These are phyloP conservation scores for Mucor velutinosus DNA, from an alignment of 371 early-diverging fungal genomes.

Conservation along the genomic window DNA sequence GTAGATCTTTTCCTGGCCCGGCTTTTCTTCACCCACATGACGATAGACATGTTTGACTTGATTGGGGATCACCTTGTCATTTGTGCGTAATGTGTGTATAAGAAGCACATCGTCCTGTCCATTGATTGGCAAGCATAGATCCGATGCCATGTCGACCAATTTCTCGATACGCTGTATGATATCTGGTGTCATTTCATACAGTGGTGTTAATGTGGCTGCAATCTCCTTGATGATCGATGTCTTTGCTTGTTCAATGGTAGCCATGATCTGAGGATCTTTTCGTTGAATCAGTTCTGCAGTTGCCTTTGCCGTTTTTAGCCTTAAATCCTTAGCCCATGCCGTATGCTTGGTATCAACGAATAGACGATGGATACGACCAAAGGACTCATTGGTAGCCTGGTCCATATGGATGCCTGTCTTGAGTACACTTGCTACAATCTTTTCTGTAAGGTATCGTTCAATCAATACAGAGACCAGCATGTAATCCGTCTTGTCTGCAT, in stretches of 20 bases:
- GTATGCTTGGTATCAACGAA: neutral
- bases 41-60: constrained; percentile 23
- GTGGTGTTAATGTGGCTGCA: neutral
- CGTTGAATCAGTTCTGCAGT: constrained; percentile 9
- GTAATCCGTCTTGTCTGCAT: constrained; percentile 14
- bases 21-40: neutral
- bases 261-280: neutral
- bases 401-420: constrained; percentile 12
- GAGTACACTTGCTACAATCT: constrained; percentile 4
- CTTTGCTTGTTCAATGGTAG: neutral
- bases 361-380: neutral
- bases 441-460: constrained; percentile 10
- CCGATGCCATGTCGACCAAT: constrained; percentile 25
- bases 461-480: constrained; percentile 16
- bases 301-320: constrained; percentile 19
- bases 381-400: neutral
- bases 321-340: constrained; percentile 12
- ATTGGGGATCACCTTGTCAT: neutral
- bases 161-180: constrained; percentile 12
- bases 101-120: constrained; percentile 20
- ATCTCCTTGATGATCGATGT: neutral
- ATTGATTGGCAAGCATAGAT: constrained; percentile 22
- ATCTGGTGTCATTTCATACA: constrained; percentile 1
- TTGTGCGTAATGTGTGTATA: neutral
- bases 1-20: neutral